Base-by-base conservation (phyloP, 352 stramenopile species). In the Globisporangium emineosum region DNA sequence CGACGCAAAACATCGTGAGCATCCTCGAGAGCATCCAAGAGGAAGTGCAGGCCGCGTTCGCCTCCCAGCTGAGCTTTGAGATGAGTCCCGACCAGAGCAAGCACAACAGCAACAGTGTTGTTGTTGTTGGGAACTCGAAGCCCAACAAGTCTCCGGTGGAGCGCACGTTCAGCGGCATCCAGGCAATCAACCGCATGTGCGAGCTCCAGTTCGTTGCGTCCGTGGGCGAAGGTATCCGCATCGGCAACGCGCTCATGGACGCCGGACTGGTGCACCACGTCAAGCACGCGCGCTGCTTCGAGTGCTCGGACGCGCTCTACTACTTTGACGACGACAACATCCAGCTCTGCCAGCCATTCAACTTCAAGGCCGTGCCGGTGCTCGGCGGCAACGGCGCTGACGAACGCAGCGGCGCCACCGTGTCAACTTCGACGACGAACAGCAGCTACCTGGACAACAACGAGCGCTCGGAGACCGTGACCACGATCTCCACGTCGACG, bases 201-300 rank as follows among this genome's bases (percentile, higher is more conserved):
- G 67, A 73, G 29, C 62, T 65, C 21, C 64, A 69, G 2, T 77
- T 70, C 53, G 71, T 70, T 0, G 52, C 58, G 3, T 64, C 33
- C 1, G 30, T 37, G 13, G 42, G 55, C 8, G 79, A 88, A 53
- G 77, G 65, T 1, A 60, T 81, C 7, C 70, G 76, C 0, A 50
- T 88, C 1, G 79, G 79, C 37, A 82, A 84, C 23, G 66, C 68
- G 10, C 67, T 83, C 35, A 82, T 86, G 78, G 76, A 86, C 47
- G 64, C 76, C 0, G 76, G 79, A 0, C 65, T 79, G 3, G 19
- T 88, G 57, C 79, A 86, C 47, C 76, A 88, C 62, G n/a, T 52
- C 17, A 76, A 77, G 45, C 75, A 84, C 33, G 55, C 63, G 6
- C 64, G 52, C 2, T 35, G 37, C 4, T 78, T 75, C 21, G 62